phyloP scores from a whole-genome alignment of 2,329 filamentous ascomycete genomes.

The Aspergillus latus region DNA sequence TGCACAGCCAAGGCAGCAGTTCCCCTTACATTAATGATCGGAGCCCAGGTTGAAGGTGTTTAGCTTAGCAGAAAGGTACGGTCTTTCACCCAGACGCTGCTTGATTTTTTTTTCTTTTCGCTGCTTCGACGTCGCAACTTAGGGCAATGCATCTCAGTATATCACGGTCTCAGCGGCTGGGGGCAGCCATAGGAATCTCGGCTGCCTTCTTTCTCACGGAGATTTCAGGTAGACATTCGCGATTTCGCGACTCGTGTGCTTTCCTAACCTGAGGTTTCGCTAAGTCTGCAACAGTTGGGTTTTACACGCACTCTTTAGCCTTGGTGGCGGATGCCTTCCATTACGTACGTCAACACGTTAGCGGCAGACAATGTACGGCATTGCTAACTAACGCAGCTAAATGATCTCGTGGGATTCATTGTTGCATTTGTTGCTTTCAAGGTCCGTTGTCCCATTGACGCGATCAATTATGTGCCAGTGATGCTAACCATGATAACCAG shows the following conservation, averaged over 20 bases:
- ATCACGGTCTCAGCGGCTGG: constrained; percentile 32
- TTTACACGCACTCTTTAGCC: constrained; percentile 69
- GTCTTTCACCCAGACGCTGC: neutral
- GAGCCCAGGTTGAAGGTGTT: neutral
- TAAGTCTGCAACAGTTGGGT: constrained; percentile 53
- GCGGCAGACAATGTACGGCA: neutral
- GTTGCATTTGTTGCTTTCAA: constrained; percentile 65
- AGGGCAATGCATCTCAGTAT: constrained; percentile 26
- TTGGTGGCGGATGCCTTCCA: constrained; percentile 77
- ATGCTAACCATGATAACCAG: constrained; percentile 14
- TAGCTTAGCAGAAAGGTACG: neutral
- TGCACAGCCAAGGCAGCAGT: constrained; percentile 1
- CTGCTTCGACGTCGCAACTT: neutral
- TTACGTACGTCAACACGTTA: constrained; percentile 54
- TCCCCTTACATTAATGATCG: neutral
- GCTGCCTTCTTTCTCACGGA: constrained; percentile 34
- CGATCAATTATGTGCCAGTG: neutral
- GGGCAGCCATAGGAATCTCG: constrained; percentile 32
- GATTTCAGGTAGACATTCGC: neutral
- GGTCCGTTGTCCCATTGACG: constrained; percentile 43
- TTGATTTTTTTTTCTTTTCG: neutral
- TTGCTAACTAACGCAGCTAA: constrained; percentile 54
- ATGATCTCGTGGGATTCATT: constrained; percentile 68
- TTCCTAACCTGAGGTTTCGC: neutral
- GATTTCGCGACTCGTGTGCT: neutral